A percentile compares a stretch with the other conserved stretches of the same genome.
These are phyloP conservation scores for Cryptosporidium tyzzeri DNA, from an alignment of 169 alveolate genomes.

Conservation along the genomic window DNA sequence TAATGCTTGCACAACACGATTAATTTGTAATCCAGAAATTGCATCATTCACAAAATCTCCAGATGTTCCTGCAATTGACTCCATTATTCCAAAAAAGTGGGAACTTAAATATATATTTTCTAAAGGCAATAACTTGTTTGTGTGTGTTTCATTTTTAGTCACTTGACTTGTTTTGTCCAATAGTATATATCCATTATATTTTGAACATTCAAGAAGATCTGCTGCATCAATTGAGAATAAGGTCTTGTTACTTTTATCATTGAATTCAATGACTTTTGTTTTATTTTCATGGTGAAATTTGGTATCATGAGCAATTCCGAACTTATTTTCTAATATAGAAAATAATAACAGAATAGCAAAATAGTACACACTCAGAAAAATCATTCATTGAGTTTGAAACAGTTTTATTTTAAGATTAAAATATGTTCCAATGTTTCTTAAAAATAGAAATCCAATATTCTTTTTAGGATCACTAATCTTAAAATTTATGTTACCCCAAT, in stretches of 20 bases:
- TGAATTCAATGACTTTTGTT: not conserved
- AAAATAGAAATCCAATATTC: not conserved
- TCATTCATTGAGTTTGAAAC: conserved; percentile 1
- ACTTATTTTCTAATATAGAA: not conserved
- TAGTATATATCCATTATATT: conserved; percentile 10
- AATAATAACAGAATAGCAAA: not conserved
- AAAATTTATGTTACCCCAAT: conserved; percentile 39
- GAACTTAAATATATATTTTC: conserved; percentile 33
- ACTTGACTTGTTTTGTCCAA: conserved; percentile 19
- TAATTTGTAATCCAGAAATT: conserved; percentile 34
- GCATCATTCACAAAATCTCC: conserved; percentile 67
- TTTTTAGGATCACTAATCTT: not conserved
- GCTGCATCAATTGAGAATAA: conserved; percentile 56
- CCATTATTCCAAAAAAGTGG: conserved; percentile 71
- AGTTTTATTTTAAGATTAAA: not conserved
- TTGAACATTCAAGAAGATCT: conserved; percentile 68
- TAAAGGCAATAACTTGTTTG: not conserved
- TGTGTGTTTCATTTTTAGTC: not conserved
- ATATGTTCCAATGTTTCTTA: not conserved
- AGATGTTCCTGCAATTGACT: conserved; percentile 66
- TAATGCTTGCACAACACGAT: conserved; percentile 14
- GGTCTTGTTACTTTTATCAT: not conserved
- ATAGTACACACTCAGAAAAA: not conserved
- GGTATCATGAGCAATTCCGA: not conserved
- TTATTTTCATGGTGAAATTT: not conserved